These are phyloP conservation scores for Warburgia ugandensis DNA, from an alignment of 164 flowering plant genomes.

Conservation along the genomic window DNA sequence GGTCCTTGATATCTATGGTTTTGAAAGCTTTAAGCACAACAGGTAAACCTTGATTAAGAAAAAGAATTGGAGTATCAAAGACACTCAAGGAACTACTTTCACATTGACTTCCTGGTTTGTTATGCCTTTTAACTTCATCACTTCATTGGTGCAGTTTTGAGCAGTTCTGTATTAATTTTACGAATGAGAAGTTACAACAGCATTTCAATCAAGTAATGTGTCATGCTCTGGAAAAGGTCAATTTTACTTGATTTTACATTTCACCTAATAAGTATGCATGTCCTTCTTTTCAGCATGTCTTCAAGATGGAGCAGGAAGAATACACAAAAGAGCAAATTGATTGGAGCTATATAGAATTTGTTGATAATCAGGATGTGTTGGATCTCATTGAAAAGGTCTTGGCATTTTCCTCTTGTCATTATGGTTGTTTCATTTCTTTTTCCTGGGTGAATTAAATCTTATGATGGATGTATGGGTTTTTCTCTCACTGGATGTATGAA, in stretches of 20 bases:
- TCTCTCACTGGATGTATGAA: too few species aligned
- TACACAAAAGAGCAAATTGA: constrained; percentile 77
- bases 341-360: constrained; percentile 95
- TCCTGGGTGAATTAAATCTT: too few species aligned
- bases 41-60: too few species aligned
- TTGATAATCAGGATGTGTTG: constrained; percentile 88
- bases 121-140: not conserved
- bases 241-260: too few species aligned
- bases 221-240: too few species aligned
- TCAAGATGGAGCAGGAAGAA: constrained; percentile 95
- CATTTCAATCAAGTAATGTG: constrained; percentile 89
- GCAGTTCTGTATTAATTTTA: constrained; percentile 91
- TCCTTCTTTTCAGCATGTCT: constrained; percentile 77
- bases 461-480: too few species aligned
- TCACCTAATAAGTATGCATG: too few species aligned
- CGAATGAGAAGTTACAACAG: constrained; percentile 96
- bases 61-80: not conserved
- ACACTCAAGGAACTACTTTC: too few species aligned
- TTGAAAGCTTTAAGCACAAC: constrained; percentile 86
- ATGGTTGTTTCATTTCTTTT: too few species aligned
- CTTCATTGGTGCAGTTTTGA: constrained; percentile 66
- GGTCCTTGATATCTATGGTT: constrained; percentile 96
- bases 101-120: not conserved
- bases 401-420: not conserved
- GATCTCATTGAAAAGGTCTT: constrained; percentile 90